phyloP scores from a whole-genome alignment of 345 rosid genomes.

The Euphorbia peplus region DNA sequence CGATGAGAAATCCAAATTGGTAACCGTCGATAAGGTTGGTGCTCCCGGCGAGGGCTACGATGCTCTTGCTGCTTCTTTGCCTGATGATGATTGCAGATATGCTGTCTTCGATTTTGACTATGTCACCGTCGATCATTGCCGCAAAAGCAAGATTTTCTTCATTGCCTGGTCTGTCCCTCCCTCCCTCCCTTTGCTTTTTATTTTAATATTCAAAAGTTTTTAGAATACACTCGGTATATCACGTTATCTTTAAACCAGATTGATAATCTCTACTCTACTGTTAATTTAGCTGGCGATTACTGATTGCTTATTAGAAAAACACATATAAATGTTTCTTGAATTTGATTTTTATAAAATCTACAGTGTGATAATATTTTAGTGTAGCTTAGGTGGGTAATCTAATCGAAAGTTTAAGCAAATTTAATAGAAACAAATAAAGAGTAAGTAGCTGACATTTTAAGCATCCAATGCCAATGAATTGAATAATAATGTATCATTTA shows the following conservation, averaged over 20 bases:
- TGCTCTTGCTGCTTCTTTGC: constrained; percentile 71
- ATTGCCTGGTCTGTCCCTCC: constrained; percentile 67
- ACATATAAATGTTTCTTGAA: too few relatives aligned
- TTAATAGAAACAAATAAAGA: not conserved
- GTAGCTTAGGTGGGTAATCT: too few relatives aligned
- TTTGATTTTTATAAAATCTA: too few relatives aligned
- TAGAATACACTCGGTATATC: too few relatives aligned
- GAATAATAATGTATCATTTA: not conserved
- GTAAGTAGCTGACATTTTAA: not conserved
- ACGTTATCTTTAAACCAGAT: too few relatives aligned
- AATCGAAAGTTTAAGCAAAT: too few relatives aligned
- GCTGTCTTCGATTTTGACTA: constrained; percentile 94
- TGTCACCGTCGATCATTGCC: constrained; percentile 87
- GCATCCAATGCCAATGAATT: not conserved
- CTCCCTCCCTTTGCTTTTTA: too few relatives aligned
- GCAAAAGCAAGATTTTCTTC: constrained; percentile 99
- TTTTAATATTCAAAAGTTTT: too few relatives aligned
- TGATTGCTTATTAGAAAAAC: too few relatives aligned
- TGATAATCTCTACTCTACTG: too few relatives aligned
- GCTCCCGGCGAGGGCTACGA: constrained; percentile 79
- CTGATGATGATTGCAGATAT: constrained; percentile 82
- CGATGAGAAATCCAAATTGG: constrained; percentile 78
- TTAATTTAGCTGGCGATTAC: too few relatives aligned
- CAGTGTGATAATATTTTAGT: too few relatives aligned
- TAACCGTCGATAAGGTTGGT: constrained; percentile 88